A percentile compares a stretch with the other conserved stretches of the same genome.
These are phyloP conservation scores for Danielia reshetovae DNA, from an alignment of 805 yeast species.

Conservation along the genomic window DNA sequence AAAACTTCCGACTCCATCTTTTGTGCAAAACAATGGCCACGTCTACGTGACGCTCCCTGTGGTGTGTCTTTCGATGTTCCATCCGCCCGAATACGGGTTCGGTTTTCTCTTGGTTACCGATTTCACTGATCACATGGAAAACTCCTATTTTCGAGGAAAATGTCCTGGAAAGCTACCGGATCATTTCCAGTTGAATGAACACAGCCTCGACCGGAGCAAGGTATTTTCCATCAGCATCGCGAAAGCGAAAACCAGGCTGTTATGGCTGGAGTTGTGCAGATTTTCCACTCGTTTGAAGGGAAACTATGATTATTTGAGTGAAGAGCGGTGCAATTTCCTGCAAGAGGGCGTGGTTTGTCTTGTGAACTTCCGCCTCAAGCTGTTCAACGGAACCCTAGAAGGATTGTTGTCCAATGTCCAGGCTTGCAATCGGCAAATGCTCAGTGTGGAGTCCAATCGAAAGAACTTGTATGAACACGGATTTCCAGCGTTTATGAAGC, in stretches of 20 bases:
- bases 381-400: slow-evolving; percentile 7
- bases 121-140: slow-evolving; percentile 9
- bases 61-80: slow-evolving; percentile 10
- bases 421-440: slow-evolving; percentile 4
- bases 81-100: slow-evolving; percentile 1
- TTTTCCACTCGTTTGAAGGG: slow-evolving; percentile 2
- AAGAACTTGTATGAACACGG: background rate
- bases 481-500: slow-evolving; percentile 2
- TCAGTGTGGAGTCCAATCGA: background rate
- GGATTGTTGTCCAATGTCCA: slow-evolving; percentile 7
- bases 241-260: background rate
- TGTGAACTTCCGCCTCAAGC: slow-evolving; percentile 1
- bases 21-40: background rate
- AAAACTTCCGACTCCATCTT: background rate
- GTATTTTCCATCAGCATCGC: slow-evolving; percentile 10
- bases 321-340: background rate
- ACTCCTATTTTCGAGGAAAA: slow-evolving; percentile 2
- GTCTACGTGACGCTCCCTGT: slow-evolving; percentile 9
- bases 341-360: slow-evolving; percentile 1
- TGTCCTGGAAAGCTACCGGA: slow-evolving; percentile 7
- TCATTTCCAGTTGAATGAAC: slow-evolving; percentile 4
- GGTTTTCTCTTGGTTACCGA: slow-evolving; percentile 16
- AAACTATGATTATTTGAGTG: slow-evolving; percentile 1
- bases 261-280: slow-evolving; percentile 5
- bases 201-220: slow-evolving; percentile 1